phyloP scores from a whole-genome alignment of 306 rosid genomes.

The Quercus aquifolioides region DNA sequence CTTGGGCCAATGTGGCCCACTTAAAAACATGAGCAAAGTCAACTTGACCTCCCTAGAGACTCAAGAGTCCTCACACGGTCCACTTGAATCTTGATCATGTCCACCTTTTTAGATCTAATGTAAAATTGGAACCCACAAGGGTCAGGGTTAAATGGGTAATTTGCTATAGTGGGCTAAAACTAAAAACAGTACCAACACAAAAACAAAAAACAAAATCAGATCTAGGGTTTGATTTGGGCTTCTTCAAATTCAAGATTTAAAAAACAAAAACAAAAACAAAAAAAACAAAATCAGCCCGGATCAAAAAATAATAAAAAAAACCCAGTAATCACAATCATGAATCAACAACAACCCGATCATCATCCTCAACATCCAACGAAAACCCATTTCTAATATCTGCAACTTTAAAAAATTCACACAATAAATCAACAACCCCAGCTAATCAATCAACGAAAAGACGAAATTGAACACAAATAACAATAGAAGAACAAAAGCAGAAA shows the following conservation, averaged over 20 bases:
- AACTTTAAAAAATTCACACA: not conserved
- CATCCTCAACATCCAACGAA: not conserved
- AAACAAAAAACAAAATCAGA: not conserved
- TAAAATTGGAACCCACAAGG: slow-evolving; percentile 25
- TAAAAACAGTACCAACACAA: not conserved
- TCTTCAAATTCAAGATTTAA: not conserved
- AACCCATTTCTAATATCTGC: not conserved
- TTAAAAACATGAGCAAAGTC: not conserved
- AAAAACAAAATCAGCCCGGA: slow-evolving; percentile 31
- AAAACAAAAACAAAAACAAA: not conserved
- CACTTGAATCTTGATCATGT: slow-evolving; percentile 8
- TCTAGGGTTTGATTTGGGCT: slow-evolving; percentile 29
- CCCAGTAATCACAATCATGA: not conserved
- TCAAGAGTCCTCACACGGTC: not conserved
- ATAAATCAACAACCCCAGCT: not conserved
- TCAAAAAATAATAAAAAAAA: slow-evolving; percentile 13
- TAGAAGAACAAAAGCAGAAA: not conserved
- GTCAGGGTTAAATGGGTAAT: slow-evolving; percentile 18
- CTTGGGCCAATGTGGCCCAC: slow-evolving; percentile 15
- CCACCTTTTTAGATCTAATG: slow-evolving; percentile 8
- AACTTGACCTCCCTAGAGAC: not conserved
- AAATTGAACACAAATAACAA: not conserved
- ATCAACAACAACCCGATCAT: not conserved
- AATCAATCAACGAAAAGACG: not conserved
- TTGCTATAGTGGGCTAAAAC: not conserved